phyloP scores from a whole-genome alignment of 371 early-diverging fungal species.

The Syncephalastrum contaminatum region DNA sequence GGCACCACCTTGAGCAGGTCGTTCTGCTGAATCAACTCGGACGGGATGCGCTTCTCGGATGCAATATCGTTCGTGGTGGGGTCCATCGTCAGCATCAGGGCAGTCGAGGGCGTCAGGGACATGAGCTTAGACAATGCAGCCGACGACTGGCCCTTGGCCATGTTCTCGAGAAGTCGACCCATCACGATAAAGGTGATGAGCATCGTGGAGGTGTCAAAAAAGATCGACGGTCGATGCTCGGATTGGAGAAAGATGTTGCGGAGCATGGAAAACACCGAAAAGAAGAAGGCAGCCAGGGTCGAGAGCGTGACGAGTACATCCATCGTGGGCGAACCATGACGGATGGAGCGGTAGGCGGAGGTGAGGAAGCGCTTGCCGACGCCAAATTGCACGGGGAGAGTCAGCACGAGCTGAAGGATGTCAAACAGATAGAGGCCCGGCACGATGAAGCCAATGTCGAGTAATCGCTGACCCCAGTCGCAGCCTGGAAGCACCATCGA shows the following conservation, averaged over 20 bases:
- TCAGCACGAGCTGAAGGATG: conserved; percentile 55
- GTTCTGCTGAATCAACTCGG: conserved; percentile 82
- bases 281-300: conserved; percentile 82
- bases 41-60: conserved; percentile 74
- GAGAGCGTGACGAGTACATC: conserved; percentile 92
- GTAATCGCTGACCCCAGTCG: conserved; percentile 29
- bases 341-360: conserved; percentile 75
- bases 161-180: conserved; percentile 90
- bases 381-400: conserved; percentile 91
- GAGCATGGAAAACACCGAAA: conserved; percentile 65
- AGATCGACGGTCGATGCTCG: conserved; percentile 69
- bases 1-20: conserved; percentile 88
- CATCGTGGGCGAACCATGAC: conserved; percentile 89
- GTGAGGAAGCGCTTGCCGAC: conserved; percentile 81
- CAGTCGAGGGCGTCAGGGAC: conserved; percentile 76
- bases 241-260: conserved; percentile 42
- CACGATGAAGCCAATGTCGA: conserved; percentile 35
- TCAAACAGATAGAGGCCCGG: conserved; percentile 69
- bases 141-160: conserved; percentile 92
- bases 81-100: conserved; percentile 43
- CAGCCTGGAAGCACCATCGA: conserved; percentile 84
- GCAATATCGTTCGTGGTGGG: conserved; percentile 34
- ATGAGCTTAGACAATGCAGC: conserved; percentile 87
- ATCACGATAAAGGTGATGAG: conserved; percentile 88
- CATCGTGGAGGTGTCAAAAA: conserved; percentile 93